Base-by-base conservation (phyloP, 2,329 filamentous ascomycete genomes). In the Venturiaceae sp. region DNA sequence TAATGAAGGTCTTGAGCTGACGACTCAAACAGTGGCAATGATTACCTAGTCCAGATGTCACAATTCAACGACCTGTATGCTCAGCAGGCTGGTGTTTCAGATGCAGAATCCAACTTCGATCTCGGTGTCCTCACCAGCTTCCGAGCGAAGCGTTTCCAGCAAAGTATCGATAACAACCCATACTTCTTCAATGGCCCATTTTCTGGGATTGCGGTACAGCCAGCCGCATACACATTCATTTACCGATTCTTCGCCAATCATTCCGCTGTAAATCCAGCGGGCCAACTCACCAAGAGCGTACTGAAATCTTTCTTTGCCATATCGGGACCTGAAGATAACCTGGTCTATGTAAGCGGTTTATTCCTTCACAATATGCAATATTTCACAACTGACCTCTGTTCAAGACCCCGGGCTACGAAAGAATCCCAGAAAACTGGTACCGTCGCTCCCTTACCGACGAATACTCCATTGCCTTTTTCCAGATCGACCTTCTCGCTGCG, bases 31-130 rank as follows among this genome's bases (percentile, higher is more conserved):
- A 39, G 11, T 53, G 50, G 19, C 19, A 28, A 53, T 33, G 50
- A 13, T 53, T 11, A 14, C 7, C 14, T 7, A 13, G 13, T 33
- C 14, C 14, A 33, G 14, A 26, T 53, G 19, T 16, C 50, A 7
- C 50, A 16, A 13, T 53, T 53, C 28, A 11, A 13, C 21, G 9
- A 28, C 11, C 14, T 26, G 8, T 53, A 53, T 26, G 28, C 23
- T 11, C 11, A 39, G 36, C 36, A 39, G 36, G n/a, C 11, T n/a
- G 36, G 36, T 39, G n/a, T 63, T 55, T 47, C 63, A 26, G 55
- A 64, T 6, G 62, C 62, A 16, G 57, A 60, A 14, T 47, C 63
- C 53, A 69, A 68, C 64, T 71, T 68, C 62, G 66, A 68, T 59
- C 60, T 71, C 13, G 61, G 64, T 26, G 63, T 70, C 11, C 59